phyloP scores from a whole-genome alignment of 345 rosid species.

The Citrus inodora region DNA sequence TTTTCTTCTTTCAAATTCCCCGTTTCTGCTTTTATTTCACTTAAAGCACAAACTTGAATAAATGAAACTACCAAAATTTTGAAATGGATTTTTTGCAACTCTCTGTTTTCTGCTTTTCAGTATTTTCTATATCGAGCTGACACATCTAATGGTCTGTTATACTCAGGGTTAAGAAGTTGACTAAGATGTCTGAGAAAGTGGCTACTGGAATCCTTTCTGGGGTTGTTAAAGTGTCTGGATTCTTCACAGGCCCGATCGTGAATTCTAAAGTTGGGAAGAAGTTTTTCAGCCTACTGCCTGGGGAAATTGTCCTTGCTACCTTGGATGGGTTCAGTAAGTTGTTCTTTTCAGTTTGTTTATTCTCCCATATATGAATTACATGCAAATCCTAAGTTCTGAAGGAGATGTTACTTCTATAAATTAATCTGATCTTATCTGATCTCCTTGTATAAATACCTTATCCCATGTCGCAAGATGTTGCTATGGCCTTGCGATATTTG shows the following conservation, averaged over 20 bases:
- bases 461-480: no score
- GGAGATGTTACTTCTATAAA: background rate
- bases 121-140: background rate
- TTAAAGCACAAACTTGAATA: no score
- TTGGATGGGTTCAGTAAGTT: constrained; percentile 95
- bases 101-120: background rate
- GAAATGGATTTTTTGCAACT: background rate
- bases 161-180: constrained; percentile 79
- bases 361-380: background rate
- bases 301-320: constrained; percentile 88
- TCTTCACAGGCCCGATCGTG: constrained; percentile 68
- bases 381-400: background rate
- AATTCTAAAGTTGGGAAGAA: constrained; percentile 87
- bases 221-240: constrained; percentile 75
- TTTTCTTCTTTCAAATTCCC: no score
- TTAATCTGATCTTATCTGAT: background rate
- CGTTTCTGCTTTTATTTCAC: no score
- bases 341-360: background rate
- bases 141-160: background rate
- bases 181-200: constrained; percentile 79
- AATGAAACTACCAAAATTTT: background rate
- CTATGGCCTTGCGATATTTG: no score
- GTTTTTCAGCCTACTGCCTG: constrained; percentile 78
- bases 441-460: no score
- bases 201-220: constrained; percentile 79